Evolutionary conservation across 495 filamentous ascomycete genomes (phyloP), one percentile per base, ranked within the genome.

Genomic region (Aspergillus olivimuriae): DNA sequence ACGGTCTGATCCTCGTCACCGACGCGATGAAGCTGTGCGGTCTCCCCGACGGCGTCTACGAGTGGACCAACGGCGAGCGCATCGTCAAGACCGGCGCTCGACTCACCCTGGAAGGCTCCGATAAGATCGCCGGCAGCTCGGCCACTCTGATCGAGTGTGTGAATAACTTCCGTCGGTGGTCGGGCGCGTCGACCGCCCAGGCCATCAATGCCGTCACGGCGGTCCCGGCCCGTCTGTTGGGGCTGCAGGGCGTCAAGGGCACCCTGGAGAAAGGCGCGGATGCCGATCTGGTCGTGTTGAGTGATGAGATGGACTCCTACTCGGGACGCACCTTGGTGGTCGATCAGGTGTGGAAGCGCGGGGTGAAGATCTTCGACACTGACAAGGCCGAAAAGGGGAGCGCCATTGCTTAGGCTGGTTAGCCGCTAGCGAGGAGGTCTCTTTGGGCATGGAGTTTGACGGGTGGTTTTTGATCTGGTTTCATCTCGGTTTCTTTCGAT

Each of bases 271-370:
- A 73, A 23, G 85, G 80, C 15, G 83, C 84, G 3, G 87, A 94
- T 72, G 87, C 87, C 1, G 87, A 94, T 64, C 55, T 94, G 43
- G 77, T 90, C 18, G 73, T 91, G 1, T 57, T 91, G 41, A 76
- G 74, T 8, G 78, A 84, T 53, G 64, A 56, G 23, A 56, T 58
- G 6, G 71, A 74, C 49, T 56, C 46, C 7, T 48, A 70, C 63
- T 48, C 66, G 41, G 60, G 70, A n/a, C 49, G 53, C 3, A 64
- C 53, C 20, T 61, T 89, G 55, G 70, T 62, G 30, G 72, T 89
- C 6, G 81, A 84, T 47, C 75, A 87, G 58, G 84, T 87, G 20
- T 89, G 83, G 83, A 89, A 89, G 63, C 81, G 84, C 56, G 85
- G 85, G n/a, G 58, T 62, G 5, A 72, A 70, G 58, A 68, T 73